Percentiles rank a stretch among this genome's conserved stretches.
Evolutionary conservation across 2,329 filamentous ascomycete species (phyloP).

Genomic region (Macrophomina pseudophaseolina): DNA sequence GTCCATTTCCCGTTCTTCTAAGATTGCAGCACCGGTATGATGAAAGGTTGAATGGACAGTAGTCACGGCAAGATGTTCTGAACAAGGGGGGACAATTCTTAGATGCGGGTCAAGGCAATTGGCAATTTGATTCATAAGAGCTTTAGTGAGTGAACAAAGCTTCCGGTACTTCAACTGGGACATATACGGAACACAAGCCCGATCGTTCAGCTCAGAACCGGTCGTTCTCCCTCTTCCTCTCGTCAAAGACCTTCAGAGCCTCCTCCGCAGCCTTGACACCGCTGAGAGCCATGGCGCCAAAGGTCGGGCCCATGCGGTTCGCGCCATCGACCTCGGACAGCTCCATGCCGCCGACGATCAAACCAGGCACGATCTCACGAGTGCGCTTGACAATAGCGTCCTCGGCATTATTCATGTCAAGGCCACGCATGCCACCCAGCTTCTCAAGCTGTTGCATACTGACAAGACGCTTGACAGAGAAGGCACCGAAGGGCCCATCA

Average conservation of each 20-base stretch:
- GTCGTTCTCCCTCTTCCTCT: slow-evolving; percentile 78
- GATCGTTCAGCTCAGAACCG: slow-evolving; percentile 26
- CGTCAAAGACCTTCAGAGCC: slow-evolving; percentile 76
- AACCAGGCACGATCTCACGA: slow-evolving; percentile 81
- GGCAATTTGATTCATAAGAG: background rate
- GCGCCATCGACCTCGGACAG: slow-evolving; percentile 87
- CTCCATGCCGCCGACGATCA: slow-evolving; percentile 96
- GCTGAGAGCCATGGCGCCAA: slow-evolving; percentile 85
- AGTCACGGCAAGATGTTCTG: too few relatives aligned
- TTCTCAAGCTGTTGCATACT: slow-evolving; percentile 83
- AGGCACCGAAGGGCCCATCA: slow-evolving; percentile 88
- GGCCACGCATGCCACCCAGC: slow-evolving; percentile 87
- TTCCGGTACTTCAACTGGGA: background rate
- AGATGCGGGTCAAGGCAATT: too few relatives aligned
- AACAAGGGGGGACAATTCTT: too few relatives aligned
- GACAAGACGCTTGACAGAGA: slow-evolving; percentile 87
- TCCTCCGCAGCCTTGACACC: slow-evolving; percentile 93
- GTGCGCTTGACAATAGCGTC: slow-evolving; percentile 94
- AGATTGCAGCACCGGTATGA: too few relatives aligned
- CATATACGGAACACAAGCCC: background rate
- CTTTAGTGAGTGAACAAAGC: background rate
- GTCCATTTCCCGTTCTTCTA: too few relatives aligned
- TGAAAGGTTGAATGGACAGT: too few relatives aligned
- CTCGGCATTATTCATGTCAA: slow-evolving; percentile 91
- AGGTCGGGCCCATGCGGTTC: slow-evolving; percentile 89